Evolutionary conservation across 306 rosid genomes (phyloP).

Genomic region (Sechiopsis laciniata): DNA sequence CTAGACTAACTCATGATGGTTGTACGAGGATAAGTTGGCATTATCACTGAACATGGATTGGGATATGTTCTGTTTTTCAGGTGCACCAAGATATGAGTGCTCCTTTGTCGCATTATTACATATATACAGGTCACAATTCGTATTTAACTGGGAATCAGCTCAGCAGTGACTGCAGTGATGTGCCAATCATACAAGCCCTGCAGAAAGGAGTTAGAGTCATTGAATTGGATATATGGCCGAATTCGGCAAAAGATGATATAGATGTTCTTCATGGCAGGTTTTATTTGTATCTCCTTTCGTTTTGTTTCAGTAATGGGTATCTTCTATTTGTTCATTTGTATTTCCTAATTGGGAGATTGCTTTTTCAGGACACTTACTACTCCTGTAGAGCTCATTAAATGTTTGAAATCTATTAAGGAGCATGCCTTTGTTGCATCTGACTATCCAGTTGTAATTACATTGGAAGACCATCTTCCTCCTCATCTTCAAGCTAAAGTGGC

Average conservation of each 20-base stretch:
- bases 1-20: too few species aligned
- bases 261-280: slow-evolving; percentile 98
- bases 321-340: neutral
- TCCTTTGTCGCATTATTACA: slow-evolving; percentile 85
- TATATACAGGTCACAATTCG: slow-evolving; percentile 92
- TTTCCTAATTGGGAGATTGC: slow-evolving; percentile 9
- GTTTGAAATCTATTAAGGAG: slow-evolving; percentile 77
- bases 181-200: slow-evolving; percentile 66
- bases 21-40: too few species aligned
- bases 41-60: neutral
- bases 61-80: slow-evolving; percentile 33
- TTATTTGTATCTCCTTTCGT: neutral
- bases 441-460: slow-evolving; percentile 84
- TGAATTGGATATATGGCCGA: slow-evolving; percentile 97
- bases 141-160: slow-evolving; percentile 95
- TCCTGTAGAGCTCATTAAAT: slow-evolving; percentile 81
- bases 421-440: slow-evolving; percentile 75
- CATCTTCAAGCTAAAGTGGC: slow-evolving; percentile 96
- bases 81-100: slow-evolving; percentile 83
- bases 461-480: slow-evolving; percentile 91
- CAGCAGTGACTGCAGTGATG: slow-evolving; percentile 91
- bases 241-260: slow-evolving; percentile 59
- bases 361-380: slow-evolving; percentile 76
- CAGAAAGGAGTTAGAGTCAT: slow-evolving; percentile 86
- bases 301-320: neutral